Base-by-base conservation (phyloP, 2,329 filamentous ascomycete genomes). In the Fusarium falciforme region DNA sequence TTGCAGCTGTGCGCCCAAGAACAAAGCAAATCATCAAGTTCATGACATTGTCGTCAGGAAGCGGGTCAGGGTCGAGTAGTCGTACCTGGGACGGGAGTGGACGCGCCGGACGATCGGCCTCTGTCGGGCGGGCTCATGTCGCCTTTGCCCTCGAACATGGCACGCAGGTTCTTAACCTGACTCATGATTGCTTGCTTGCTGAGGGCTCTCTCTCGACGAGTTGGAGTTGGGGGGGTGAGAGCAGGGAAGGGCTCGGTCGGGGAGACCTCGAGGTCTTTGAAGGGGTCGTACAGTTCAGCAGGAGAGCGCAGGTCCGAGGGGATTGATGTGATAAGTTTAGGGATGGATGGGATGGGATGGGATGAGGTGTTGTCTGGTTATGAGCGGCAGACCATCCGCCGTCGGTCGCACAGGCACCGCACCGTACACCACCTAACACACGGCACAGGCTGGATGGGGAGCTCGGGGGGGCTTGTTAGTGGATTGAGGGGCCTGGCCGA, bases 81-180 rank as follows among this genome's bases (percentile, higher is more conserved):
- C 79, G 70, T 76, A 79, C 79, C 74, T 76, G 70, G 73, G 69
- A 77, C 75, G 52, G 81, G 78, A 70, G 83, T 83, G 72, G 81
- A 83, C 71, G 83, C 83, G 72, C 87, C 90, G 63, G 92, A 92
- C 67, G 91, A 93, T 82, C 93, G 88, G 70, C 93, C 93, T 85
- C 93, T 88, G 73, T 93, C 92, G 17, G 91, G 90, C 74, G 91
- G 89, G 77, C 89, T 92, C 67, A 87, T 85, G 76, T 90, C 89
- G 81, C 88, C 89, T 83, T 90, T 93, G 81, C 91, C 90, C 86
- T 95, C 93, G 82, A 95, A 95, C 88, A 93, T 94, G 79, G 93
- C 93, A 78, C 92, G 88, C 75, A 95, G 89, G 84, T 93, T 93
- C 84, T 88, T 92, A 79, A 94, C 92, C 79, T 89, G 91, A 80